Evolutionary conservation across 2,329 filamentous ascomycete genomes (phyloP).

Genomic region (Diaporthe ampelina): DNA sequence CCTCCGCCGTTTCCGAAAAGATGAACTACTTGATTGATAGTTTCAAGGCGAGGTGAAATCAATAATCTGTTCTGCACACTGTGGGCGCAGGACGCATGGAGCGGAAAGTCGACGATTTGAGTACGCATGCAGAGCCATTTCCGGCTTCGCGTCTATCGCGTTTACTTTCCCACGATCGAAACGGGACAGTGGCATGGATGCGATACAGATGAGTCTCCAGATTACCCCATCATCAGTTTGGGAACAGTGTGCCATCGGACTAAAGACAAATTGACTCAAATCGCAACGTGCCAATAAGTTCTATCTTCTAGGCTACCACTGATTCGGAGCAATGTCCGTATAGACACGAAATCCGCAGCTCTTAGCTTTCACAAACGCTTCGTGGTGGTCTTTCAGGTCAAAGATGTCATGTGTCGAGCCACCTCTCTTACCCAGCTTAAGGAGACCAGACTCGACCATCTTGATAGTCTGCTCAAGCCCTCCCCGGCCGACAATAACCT

Average conservation of each 20-base stretch:
- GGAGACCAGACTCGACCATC: background rate
- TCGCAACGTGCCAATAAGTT: too few relatives aligned
- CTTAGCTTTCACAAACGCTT: constrained; percentile 1
- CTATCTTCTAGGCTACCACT: background rate
- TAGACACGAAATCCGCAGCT: background rate
- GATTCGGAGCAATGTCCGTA: background rate
- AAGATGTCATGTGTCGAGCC: background rate
- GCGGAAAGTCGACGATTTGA: fast-evolving
- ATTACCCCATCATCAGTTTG: too few relatives aligned
- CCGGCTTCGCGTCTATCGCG: too few relatives aligned
- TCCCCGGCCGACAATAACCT: background rate
- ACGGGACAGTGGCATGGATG: too few relatives aligned
- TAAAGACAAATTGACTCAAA: too few relatives aligned
- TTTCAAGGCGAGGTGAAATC: background rate
- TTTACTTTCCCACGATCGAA: too few relatives aligned
- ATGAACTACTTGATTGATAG: background rate
- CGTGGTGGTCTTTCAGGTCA: background rate
- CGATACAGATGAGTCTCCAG: too few relatives aligned
- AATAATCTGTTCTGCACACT: too few relatives aligned
- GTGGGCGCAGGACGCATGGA: background rate
- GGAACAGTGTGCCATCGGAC: too few relatives aligned
- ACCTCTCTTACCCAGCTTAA: background rate
- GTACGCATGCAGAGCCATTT: background rate
- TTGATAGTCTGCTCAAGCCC: background rate
- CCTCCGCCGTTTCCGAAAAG: background rate